Evolutionary conservation across 495 filamentous ascomycete species (phyloP), one percentile per base, ranked within the genome.

Genomic region (Aspergillus sparsus): DNA sequence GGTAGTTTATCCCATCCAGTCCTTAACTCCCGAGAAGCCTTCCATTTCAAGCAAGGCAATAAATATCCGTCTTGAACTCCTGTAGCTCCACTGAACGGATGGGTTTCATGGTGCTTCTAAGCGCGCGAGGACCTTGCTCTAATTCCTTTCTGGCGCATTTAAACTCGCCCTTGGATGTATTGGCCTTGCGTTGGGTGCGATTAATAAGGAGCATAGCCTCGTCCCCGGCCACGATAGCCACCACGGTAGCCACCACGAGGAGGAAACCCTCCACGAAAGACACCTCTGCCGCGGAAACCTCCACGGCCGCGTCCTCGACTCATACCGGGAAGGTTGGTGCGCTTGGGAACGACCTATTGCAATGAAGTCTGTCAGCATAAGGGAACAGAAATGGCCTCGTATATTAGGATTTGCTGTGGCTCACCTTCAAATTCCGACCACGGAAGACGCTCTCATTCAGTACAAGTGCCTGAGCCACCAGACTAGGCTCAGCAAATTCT

Each of bases 371-470:
- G 10, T 47, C 15, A 57, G 36, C 49, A 36, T 51, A 5, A 15
- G n/a, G 6, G 33, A 47, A 39, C 36, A 49, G 5, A 18, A 45
- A 27, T 27, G 21, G 21, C 6, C 16, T 36, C 2, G 11, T 18
- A 21, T 35, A 27, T 27, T 1, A 1, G 21, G 21, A 27, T 27
- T 27, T 27, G 21, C 21, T 27, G 21, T 27, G 58, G 47, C 77
- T 64, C 65, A 92, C 95, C 87, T 99, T 98, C 65, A 99, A 83
- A 68, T 91, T 93, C 61, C 95, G 85, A 53, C 92, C 94, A 62
- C 93, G 91, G 75, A 99, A 97, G 60, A 96, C 85, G 73, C 92
- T 97, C 73, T 98, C 95, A 68, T 99, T 98, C 62, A 99, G 77
- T 15, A 97, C 91, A 52, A 99, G 83, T 11, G 95, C 95, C 71